phyloP scores from a whole-genome alignment of 2,329 filamentous ascomycete species.

The Paradendryphiella salina region DNA sequence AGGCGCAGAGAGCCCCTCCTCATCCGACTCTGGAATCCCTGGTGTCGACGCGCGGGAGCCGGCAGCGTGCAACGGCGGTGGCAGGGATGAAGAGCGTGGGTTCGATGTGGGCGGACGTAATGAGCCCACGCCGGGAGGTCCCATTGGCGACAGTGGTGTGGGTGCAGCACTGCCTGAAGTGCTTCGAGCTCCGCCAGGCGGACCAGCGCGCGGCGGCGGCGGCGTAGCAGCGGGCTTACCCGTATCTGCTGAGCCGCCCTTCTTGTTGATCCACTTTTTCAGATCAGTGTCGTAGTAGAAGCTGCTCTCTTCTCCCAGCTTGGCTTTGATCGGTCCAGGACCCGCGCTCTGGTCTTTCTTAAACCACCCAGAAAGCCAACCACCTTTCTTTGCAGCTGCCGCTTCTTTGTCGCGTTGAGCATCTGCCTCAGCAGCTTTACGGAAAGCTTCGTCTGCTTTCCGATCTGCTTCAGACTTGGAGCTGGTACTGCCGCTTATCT shows the following conservation, averaged over 20 bases:
- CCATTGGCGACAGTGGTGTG: constrained; percentile 36
- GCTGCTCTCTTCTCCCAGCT: constrained; percentile 88
- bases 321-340: constrained; percentile 79
- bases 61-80: constrained; percentile 38
- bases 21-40: constrained; percentile 34
- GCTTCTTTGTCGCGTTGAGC: constrained; percentile 60
- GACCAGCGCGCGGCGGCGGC: constrained; percentile 71
- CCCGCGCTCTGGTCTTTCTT: constrained; percentile 68
- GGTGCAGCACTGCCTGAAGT: constrained; percentile 54
- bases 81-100: constrained; percentile 43
- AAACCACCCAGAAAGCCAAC: constrained; percentile 87
- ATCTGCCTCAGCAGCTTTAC: constrained; percentile 75
- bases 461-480: constrained; percentile 58
- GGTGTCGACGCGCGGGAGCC: constrained; percentile 40
- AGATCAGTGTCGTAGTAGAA: constrained; percentile 96
- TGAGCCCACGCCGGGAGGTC: constrained; percentile 19
- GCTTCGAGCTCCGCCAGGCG: constrained; percentile 48
- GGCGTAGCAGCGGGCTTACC: constrained; percentile 65
- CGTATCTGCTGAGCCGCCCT: constrained; percentile 66
- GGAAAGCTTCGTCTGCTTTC: constrained; percentile 83
- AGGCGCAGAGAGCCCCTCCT: constrained; percentile 26
- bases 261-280: constrained; percentile 98
- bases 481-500: constrained; percentile 28
- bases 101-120: constrained; percentile 26
- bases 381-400: constrained; percentile 60